Conservation (phyloP, 805 yeast genomes). For the Suhomyces prunicola region DNA sequence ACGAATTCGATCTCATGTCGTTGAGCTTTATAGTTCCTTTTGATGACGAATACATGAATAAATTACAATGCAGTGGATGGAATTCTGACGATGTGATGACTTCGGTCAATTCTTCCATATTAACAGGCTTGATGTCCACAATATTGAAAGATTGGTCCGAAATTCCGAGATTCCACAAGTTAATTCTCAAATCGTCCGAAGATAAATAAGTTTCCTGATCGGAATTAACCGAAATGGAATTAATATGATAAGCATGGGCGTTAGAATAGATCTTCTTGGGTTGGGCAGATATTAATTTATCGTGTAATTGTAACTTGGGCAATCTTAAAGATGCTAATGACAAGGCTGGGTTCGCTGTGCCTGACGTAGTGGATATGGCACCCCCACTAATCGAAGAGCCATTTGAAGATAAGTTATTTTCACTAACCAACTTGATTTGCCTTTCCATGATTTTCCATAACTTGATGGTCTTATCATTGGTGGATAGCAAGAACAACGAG, state of each 20-base stretch:
- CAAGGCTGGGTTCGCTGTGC: conserved; percentile 16
- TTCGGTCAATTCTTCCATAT: conserved; percentile 98
- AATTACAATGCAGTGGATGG: conserved; percentile 89
- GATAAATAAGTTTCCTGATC: conserved; percentile 95
- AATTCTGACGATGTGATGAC: conserved; percentile 96
- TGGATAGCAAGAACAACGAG: conserved; percentile 84
- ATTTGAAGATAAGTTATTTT: conserved; percentile 59
- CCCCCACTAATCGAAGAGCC: not conserved
- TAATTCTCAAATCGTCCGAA: conserved; percentile 91
- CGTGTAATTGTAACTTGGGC: conserved; percentile 91
- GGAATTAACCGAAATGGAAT: conserved; percentile 88
- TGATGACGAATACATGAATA: conserved; percentile 91
- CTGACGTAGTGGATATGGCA: conserved; percentile 11
- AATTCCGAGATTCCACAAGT: conserved; percentile 91
- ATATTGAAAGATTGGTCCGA: conserved; percentile 95
- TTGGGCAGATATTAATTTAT: conserved; percentile 90
- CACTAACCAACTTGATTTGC: conserved; percentile 86
- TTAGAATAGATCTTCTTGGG: conserved; percentile 89
- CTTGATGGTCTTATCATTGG: conserved; percentile 98
- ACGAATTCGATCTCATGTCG: conserved; percentile 93
- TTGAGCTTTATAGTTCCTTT: conserved; percentile 94
- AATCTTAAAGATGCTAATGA: conserved; percentile 54
- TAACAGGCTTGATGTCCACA: conserved; percentile 95
- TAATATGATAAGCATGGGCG: conserved; percentile 98
- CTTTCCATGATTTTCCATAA: conserved; percentile 95